A percentile compares a stretch with the other conserved stretches of the same genome.
phyloP scores from a whole-genome alignment of 179 eudicot genomes.

The Beta macrorhiza region DNA sequence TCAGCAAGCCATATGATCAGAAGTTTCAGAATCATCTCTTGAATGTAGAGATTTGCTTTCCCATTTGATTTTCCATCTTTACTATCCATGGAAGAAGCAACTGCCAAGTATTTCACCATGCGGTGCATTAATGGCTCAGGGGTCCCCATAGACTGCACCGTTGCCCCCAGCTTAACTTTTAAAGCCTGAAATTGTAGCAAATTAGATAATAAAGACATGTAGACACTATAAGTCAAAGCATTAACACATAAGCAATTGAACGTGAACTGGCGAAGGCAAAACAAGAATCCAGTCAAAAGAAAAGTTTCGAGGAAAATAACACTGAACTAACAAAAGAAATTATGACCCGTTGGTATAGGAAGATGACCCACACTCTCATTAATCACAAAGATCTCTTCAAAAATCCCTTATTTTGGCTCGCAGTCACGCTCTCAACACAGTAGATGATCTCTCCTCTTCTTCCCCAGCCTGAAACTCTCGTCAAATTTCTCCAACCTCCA shows the following conservation, averaged over 20 bases:
- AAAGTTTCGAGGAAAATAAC: background rate
- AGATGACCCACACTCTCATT: background rate
- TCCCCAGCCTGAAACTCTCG: background rate
- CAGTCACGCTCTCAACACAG: background rate
- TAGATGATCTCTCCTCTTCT: background rate
- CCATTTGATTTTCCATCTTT: constrained; percentile 61
- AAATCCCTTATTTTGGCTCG: background rate
- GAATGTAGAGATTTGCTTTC: constrained; percentile 45
- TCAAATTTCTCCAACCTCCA: background rate
- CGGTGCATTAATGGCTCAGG: constrained; percentile 93
- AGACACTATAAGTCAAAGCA: background rate
- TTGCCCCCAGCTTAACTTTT: constrained; percentile 70
- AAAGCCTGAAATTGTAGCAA: constrained; percentile 55
- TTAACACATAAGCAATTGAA: background rate
- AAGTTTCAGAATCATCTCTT: constrained; percentile 75
- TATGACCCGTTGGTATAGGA: background rate
- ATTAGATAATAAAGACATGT: constrained; percentile 5
- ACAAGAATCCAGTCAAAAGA: background rate
- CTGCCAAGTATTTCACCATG: constrained; percentile 86
- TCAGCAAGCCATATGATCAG: constrained; percentile 78
- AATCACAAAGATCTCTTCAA: background rate
- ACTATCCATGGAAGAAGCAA: constrained; percentile 72
- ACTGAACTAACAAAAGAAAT: background rate
- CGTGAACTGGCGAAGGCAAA: background rate
- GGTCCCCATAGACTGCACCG: constrained; percentile 59